Conservation (phyloP, 768 basidiomycete species). For the Cantharellus anzutake region DNA sequence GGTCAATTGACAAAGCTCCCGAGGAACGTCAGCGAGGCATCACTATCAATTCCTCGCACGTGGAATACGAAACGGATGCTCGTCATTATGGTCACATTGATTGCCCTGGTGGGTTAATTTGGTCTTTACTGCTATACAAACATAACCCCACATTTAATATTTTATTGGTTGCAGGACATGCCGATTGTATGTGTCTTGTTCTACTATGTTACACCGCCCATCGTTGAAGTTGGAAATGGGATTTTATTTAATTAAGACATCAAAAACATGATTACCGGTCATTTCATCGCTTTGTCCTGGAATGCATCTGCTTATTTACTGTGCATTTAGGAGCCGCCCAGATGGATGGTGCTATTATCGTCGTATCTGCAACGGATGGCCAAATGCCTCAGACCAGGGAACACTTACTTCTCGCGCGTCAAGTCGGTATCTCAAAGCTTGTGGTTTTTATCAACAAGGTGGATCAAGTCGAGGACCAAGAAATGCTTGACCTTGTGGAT, state of each 20-base stretch:
- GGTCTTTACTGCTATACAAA: slow-evolving; percentile 2
- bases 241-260: slow-evolving; percentile 34
- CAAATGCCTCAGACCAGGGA: slow-evolving; percentile 99
- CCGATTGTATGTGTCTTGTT: slow-evolving; percentile 51
- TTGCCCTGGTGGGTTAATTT: slow-evolving; percentile 42
- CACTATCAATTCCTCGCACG: slow-evolving; percentile 96
- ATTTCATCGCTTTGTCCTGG: background rate
- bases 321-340: slow-evolving; percentile 44
- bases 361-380: slow-evolving; percentile 96
- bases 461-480: slow-evolving; percentile 86
- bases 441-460: slow-evolving; percentile 99
- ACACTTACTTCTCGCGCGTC: slow-evolving; percentile 90
- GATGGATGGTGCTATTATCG: slow-evolving; percentile 91
- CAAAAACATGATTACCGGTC: slow-evolving; percentile 96
- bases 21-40: slow-evolving; percentile 99
- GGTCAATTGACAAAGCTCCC: slow-evolving; percentile 95
- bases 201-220: slow-evolving; percentile 2
- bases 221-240: background rate
- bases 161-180: slow-evolving; percentile 32
- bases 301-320: no score
- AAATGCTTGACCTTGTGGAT: slow-evolving; percentile 98
- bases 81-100: slow-evolving; percentile 98
- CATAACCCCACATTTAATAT: background rate
- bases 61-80: slow-evolving; percentile 84
- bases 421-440: slow-evolving; percentile 92